Base-by-base conservation (phyloP, 306 rosid genomes). In the Citrullus mucosospermus region DNA sequence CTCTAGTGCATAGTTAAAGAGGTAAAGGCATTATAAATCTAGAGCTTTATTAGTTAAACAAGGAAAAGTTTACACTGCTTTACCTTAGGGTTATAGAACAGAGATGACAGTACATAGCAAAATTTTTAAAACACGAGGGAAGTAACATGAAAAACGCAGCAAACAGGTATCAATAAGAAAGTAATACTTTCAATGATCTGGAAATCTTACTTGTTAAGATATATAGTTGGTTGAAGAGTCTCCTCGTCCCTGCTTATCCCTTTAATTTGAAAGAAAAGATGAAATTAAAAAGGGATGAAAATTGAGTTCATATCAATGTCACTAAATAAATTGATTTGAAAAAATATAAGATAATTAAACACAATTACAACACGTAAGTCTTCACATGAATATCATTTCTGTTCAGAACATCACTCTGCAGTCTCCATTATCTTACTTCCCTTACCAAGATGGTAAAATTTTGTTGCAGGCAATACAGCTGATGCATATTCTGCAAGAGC, bases 401-500 rank as follows among this genome's bases (percentile, higher is more conserved):
- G 25, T n/a, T 41, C 13, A 39, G 48, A 43, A 39, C 32, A n/a
- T 43, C 60, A 78, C 51, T 6, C 54, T 13, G 46, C 53, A 32
- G 15, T n/a, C 54, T 48, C 32, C 53, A 32, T 15, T n/a, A 12
- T 70, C 39, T 25, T 63, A 67, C 66, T 22, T 78, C 77, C 83
- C 88, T 80, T 80, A 95, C 99, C 99, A 63, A 95, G 81, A 91
- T 95, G 97, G 80, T 92, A 95, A 1, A 89, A 87, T 84, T 85
- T 95, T 72, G 90, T 85, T 66, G 99, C 91, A 6, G 99, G 97
- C 89, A 95, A 84, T 8, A 95, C 74, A 9, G 93, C 85, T 4
- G 92, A 78, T 16, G 97, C 98, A 44, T 89, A 87, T 77, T 95
- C 98, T 14, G 92, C 92, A 78, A 95, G 93, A 77, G 93, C 97